These are phyloP conservation scores for Verticillium isaacii DNA, from an alignment of 2,329 filamentous ascomycete species.

Conservation along the genomic window DNA sequence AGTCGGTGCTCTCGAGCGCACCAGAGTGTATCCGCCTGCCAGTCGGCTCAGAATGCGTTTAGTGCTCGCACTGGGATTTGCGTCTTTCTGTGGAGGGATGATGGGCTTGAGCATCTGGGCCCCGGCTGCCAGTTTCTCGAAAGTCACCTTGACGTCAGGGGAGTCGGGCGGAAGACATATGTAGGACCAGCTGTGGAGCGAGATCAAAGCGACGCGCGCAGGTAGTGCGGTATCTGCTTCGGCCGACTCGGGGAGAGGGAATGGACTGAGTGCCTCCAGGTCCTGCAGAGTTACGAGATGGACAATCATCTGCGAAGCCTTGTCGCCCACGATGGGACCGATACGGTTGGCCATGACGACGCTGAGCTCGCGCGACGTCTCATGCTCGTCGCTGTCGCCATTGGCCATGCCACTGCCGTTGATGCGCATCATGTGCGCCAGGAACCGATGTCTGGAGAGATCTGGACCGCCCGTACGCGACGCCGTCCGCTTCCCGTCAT, in stretches of 20 bases:
- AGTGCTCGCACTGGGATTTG: not conserved
- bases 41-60: constrained; percentile 14
- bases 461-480: constrained; percentile 5
- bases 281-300: constrained; percentile 34
- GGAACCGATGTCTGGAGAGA: constrained; percentile 20
- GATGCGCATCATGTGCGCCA: constrained; percentile 35
- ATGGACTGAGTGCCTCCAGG: constrained; percentile 15
- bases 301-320: constrained; percentile 21
- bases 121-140: constrained; percentile 17
- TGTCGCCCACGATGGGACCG: constrained; percentile 21
- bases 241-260: not conserved
- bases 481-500: not conserved
- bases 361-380: constrained; percentile 17
- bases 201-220: constrained; percentile 20
- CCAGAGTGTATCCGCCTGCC: constrained; percentile 32
- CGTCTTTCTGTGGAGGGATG: not conserved
- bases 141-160: constrained; percentile 27
- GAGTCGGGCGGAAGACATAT: constrained; percentile 24
- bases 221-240: not conserved
- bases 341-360: constrained; percentile 29
- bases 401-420: constrained; percentile 31
- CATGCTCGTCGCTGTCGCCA: constrained; percentile 26
- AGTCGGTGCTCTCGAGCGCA: constrained; percentile 26
- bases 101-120: not conserved
- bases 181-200: constrained; percentile 36